A percentile compares a stretch with the other conserved stretches of the same genome.
phyloP scores from a whole-genome alignment of 768 basidiomycete species.

The Serendipita sp. region DNA sequence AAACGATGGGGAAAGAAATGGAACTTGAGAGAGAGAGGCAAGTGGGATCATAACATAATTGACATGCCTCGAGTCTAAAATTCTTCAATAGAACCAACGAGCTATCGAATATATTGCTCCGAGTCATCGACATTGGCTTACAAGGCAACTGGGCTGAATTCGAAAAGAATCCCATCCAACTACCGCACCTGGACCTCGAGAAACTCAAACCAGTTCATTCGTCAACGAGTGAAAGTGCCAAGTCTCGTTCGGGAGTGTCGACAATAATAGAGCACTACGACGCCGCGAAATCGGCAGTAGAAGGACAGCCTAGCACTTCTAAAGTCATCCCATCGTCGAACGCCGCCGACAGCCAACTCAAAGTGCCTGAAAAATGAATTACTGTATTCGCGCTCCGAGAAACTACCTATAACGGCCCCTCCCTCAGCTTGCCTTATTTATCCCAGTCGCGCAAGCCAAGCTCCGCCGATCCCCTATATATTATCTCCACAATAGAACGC shows the following conservation, averaged over 20 bases:
- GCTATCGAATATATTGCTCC: constrained; percentile 45
- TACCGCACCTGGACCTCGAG: constrained; percentile 27
- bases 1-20: constrained; percentile 25
- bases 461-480: too few species aligned
- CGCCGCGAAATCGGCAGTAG: not conserved
- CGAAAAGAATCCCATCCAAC: constrained; percentile 38
- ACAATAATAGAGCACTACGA: not conserved
- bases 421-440: too few species aligned
- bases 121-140: constrained; percentile 52
- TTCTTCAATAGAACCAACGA: constrained; percentile 40
- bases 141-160: constrained; percentile 51
- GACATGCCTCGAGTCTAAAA: not conserved
- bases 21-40: constrained; percentile 37
- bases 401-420: too few species aligned
- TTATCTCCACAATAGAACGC: too few species aligned
- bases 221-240: not conserved
- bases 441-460: too few species aligned
- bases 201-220: not conserved
- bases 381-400: too few species aligned
- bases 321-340: too few species aligned
- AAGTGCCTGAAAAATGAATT: too few species aligned
- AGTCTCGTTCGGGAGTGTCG: not conserved
- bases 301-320: not conserved
- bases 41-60: constrained; percentile 12
- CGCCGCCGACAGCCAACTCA: too few species aligned